phyloP scores from a whole-genome alignment of 805 yeast genomes.

The Spathaspora arborariae region DNA sequence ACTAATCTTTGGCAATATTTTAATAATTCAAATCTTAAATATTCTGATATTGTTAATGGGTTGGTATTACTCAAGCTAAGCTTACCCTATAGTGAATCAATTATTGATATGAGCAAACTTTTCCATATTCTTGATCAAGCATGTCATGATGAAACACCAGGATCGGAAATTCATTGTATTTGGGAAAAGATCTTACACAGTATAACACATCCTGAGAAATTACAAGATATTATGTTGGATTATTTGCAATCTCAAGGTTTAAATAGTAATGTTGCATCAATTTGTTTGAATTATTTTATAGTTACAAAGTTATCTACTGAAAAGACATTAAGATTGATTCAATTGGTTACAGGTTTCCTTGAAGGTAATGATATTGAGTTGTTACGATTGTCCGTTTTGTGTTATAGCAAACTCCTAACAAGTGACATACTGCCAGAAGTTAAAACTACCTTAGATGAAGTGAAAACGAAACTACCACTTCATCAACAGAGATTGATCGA shows the following conservation, averaged over 20 bases:
- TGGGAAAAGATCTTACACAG: conserved; percentile 6
- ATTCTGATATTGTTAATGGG: conserved; percentile 22
- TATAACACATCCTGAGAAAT: neutral
- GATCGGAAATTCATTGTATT: conserved; percentile 6
- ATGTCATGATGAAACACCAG: neutral
- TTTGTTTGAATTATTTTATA: conserved; percentile 7
- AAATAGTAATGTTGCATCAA: neutral
- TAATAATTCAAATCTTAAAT: conserved; percentile 2
- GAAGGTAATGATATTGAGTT: conserved; percentile 27
- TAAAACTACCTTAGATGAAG: conserved; percentile 3
- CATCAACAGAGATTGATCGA: conserved; percentile 47
- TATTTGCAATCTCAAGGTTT: conserved; percentile 3
- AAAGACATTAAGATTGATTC: conserved; percentile 20
- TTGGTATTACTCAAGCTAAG: conserved; percentile 34
- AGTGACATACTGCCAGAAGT: conserved; percentile 9
- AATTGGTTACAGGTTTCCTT: conserved; percentile 21
- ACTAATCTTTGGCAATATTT: conserved; percentile 19
- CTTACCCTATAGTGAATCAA: conserved; percentile 13
- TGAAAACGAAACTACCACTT: conserved; percentile 24
- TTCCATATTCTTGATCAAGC: conserved; percentile 2
- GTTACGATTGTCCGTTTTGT: conserved; percentile 27
- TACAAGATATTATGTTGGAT: conserved; percentile 4
- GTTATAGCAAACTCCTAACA: conserved; percentile 33
- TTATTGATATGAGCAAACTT: conserved; percentile 3
- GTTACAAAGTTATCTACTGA: neutral